phyloP scores from a whole-genome alignment of 208 protist genomes.

The Porcisia hertigi region DNA sequence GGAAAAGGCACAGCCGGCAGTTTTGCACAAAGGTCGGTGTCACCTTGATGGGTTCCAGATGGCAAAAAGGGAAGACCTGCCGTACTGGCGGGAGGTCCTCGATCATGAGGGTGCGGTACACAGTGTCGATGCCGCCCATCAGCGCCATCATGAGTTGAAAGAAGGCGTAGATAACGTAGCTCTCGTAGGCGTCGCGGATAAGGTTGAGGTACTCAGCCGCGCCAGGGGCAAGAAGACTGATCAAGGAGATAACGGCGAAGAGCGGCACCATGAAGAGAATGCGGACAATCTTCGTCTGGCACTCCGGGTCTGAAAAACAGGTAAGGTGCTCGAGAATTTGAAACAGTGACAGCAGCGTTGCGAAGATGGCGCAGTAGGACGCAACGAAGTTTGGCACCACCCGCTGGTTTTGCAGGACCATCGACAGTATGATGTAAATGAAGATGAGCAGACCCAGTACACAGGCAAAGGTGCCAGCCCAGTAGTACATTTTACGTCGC shows the following conservation, averaged over 20 bases:
- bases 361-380: slow-evolving; percentile 90
- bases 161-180: slow-evolving; percentile 95
- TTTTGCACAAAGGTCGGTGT: slow-evolving; percentile 86
- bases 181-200: slow-evolving; percentile 92
- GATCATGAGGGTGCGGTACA: slow-evolving; percentile 84
- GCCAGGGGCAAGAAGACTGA: slow-evolving; percentile 65
- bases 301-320: slow-evolving; percentile 89
- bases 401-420: slow-evolving; percentile 40
- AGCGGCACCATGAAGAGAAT: slow-evolving; percentile 95
- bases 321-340: slow-evolving; percentile 92
- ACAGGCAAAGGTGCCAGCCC: slow-evolving; percentile 75
- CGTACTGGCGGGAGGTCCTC: slow-evolving; percentile 75
- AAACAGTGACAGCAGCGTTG: slow-evolving; percentile 83
- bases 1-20: slow-evolving; percentile 87
- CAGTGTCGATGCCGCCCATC: slow-evolving; percentile 88
- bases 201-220: slow-evolving; percentile 90
- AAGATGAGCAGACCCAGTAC: slow-evolving; percentile 77
- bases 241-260: slow-evolving; percentile 89
- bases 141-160: slow-evolving; percentile 93
- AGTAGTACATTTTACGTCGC: slow-evolving; percentile 85
- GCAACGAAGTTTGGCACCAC: slow-evolving; percentile 79
- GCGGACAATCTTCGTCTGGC: slow-evolving; percentile 91
- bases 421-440: slow-evolving; percentile 61
- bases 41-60: slow-evolving; percentile 81
- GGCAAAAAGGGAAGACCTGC: slow-evolving; percentile 86